Evolutionary conservation across 768 basidiomycete species (phyloP), one percentile per base, ranked within the genome.

Genomic region (Lenzites betulinus): DNA sequence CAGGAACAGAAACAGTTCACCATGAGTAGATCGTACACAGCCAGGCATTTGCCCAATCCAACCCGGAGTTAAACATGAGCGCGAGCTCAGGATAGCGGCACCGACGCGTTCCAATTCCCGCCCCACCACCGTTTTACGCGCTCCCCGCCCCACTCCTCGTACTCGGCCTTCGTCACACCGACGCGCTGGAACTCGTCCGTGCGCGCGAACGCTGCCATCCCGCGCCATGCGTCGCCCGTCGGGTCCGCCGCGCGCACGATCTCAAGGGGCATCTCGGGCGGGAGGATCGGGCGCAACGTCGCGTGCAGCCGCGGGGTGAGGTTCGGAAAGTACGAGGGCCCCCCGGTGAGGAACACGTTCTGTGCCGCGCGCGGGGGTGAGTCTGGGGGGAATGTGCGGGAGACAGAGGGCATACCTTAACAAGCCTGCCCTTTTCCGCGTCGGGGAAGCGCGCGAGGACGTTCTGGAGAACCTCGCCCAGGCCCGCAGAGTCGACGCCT

Each of bases 271-370:
- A 90, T 89, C 58, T 89, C 89, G 15, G 93, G 90, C 0, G 93
- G 92, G 9, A 98, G 78, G 51, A 95, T 84, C 2, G 95, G 92
- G 18, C 89, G 85, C n/a, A 99, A 75, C 20, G 85, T 82, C 26
- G 82, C 78, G n/a, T 86, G 78, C 39, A 98, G 77, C 2, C 92
- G 85, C 7, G 82, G 78, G 15, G 76, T 66, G 6, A 98, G 79
- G 2, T 89, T 88, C 0, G 87, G 87, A 22, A 95, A 74, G 64
- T 85, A 83, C 2, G 92, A 86, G 2, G 93, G 86, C 9, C 86
- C 81, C 0, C 97, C 97, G 0, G 96, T 93, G 1, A 97, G 77
- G 77, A 93, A 94, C 15, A 99, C 84, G 64, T 95, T 93, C 93
- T 95, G 69, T 20, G 30, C 6, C 30, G 26, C n/a, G 35, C 46